These are phyloP conservation scores for Paramecium sonneborni DNA, from an alignment of 73 alveolate genomes.

Conservation along the genomic window DNA sequence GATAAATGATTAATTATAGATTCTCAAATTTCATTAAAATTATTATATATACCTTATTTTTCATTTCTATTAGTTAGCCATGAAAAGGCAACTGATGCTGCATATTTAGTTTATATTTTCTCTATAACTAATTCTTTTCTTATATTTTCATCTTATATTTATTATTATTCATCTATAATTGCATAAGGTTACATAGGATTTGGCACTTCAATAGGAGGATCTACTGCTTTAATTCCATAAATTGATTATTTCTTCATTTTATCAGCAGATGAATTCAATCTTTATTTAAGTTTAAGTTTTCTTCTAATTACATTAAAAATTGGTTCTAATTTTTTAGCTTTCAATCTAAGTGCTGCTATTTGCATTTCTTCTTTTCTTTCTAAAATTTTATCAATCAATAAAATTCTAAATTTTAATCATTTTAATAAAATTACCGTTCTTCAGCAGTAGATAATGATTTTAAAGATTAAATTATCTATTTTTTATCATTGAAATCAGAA, in stretches of 20 bases:
- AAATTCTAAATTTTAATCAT: background rate
- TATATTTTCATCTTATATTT: background rate
- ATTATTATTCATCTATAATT: background rate
- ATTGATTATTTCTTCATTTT: background rate
- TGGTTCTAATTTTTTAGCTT: conserved; percentile 53
- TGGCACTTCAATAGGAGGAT: background rate
- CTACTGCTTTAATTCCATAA: background rate
- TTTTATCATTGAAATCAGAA: conserved; percentile 44
- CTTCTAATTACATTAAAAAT: conserved; percentile 49
- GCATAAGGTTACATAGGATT: background rate
- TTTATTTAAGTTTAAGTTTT: conserved; percentile 10
- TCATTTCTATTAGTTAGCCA: conserved; percentile 46
- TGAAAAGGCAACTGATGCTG: conserved; percentile 28
- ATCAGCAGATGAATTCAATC: background rate
- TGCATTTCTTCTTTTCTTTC: conserved; percentile 54
- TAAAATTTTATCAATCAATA: conserved; percentile 4
- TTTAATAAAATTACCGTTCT: background rate
- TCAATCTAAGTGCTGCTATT: background rate
- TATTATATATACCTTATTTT: background rate
- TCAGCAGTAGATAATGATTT: background rate
- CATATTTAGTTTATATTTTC: conserved; percentile 2
- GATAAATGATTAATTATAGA: background rate
- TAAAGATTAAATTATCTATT: background rate
- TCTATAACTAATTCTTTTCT: conserved; percentile 19
- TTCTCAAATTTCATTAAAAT: background rate